Base-by-base conservation (phyloP, 192 early-diverging fungal genomes). In the Coemansia sp. region DNA sequence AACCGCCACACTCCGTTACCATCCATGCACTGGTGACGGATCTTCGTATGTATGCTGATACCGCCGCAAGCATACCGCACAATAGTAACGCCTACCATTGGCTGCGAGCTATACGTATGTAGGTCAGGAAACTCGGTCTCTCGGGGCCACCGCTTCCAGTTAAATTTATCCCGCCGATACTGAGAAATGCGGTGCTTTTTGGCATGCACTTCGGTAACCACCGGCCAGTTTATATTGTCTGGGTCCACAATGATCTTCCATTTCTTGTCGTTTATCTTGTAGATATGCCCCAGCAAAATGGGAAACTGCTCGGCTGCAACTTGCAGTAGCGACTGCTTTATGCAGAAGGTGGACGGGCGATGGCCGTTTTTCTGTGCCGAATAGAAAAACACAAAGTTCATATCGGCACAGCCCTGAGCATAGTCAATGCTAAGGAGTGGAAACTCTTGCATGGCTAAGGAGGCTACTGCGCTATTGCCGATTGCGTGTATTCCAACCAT, bases 351-450 rank as follows among this genome's bases (percentile, higher is more conserved):
- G 2, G 54, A 51, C 6, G 58, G 37, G 0, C 45, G 48, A 2
- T 51, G 59, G 11, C 58, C 53, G 14, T 52, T 44, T 10, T 18
- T 39, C 14, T 53, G 43, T 6, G 54, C 9, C 14, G 20, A 39
- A 48, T 47, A 73, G 44, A 62, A 73, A 26, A 73, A 58, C 10
- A 40, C 64, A 62, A 66, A 73, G 41, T 66, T 73, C 15, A 73
- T 18, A 23, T 73, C 70, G 8, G 70, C 44, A 18, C 39, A 34
- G 5, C 70, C 70, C 15, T 73, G 70, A 14, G 64, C 70, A 20
- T 45, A 62, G 36, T 73, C 70, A 6, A 73, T 66, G 48, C 64
- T 53, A 1, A 66, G 51, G 3, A 73, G 51, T 9, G 55, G 56
- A 12, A 59, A 51, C 14, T 64, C 56, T 11, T 63, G 71, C 38